Evolutionary conservation across 306 rosid genomes (phyloP).

Genomic region (Cucurbita maxima): DNA sequence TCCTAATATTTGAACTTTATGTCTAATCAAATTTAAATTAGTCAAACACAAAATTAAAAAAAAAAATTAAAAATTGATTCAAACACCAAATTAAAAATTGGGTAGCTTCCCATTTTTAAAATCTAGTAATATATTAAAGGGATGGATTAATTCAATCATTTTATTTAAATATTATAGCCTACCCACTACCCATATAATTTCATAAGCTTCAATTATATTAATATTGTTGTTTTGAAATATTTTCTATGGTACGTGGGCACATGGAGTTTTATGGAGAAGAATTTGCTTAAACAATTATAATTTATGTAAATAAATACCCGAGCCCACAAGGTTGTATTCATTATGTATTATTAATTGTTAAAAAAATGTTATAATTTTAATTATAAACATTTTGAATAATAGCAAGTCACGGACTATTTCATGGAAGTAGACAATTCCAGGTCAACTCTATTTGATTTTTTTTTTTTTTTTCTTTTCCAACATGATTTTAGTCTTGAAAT

Average conservation of each 20-base stretch:
- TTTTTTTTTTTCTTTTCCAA: neutral
- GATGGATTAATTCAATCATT: neutral
- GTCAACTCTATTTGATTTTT: neutral
- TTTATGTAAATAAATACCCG: no score
- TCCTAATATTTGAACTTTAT: no score
- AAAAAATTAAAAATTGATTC: no score
- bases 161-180: neutral
- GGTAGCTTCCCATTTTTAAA: no score
- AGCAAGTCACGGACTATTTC: neutral
- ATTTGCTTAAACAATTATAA: neutral
- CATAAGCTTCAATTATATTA: neutral
- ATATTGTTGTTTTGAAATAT: no score
- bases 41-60: no score
- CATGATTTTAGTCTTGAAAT: neutral
- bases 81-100: no score
- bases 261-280: neutral
- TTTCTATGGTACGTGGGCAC: neutral
- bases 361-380: neutral
- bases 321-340: no score
- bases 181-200: neutral
- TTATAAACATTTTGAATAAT: neutral
- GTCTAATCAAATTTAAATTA: no score
- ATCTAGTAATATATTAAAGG: no score
- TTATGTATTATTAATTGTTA: no score
- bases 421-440: neutral